These are phyloP conservation scores for Tylopilus intermedius DNA, from an alignment of 768 basidiomycete genomes.

Conservation along the genomic window DNA sequence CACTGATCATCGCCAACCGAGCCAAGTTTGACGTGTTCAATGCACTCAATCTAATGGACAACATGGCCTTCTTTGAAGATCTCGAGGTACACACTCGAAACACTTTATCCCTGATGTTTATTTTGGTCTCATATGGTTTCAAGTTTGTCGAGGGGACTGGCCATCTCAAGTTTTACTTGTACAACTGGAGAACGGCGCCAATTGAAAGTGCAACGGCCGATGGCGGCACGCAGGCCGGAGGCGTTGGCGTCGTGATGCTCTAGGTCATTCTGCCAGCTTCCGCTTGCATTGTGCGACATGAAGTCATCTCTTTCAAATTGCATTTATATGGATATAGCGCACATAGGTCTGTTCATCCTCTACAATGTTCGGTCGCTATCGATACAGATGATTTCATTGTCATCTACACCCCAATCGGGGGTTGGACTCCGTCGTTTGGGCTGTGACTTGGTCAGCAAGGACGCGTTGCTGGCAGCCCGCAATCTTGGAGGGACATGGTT, in stretches of 20 bases:
- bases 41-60: slow-evolving; percentile 93
- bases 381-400: slow-evolving; percentile 78
- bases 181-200: slow-evolving; percentile 87
- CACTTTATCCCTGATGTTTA: neutral
- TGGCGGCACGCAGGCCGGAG: slow-evolving; percentile 50
- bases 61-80: slow-evolving; percentile 72
- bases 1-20: slow-evolving; percentile 72
- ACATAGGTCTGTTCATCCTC: neutral
- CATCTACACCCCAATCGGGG: slow-evolving; percentile 83
- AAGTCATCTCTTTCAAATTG: too few species aligned
- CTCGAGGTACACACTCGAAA: slow-evolving; percentile 56
- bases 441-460: too few species aligned
- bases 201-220: slow-evolving; percentile 64
- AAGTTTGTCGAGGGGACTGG: slow-evolving; percentile 95
- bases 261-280: slow-evolving; percentile 30
- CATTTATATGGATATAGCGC: too few species aligned
- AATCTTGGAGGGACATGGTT: slow-evolving; percentile 35
- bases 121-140: slow-evolving; percentile 5
- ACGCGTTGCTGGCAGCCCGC: neutral
- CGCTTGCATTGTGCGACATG: too few species aligned
- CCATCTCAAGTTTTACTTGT: slow-evolving; percentile 84
- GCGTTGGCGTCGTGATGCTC: slow-evolving; percentile 93
- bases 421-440: slow-evolving; percentile 48
- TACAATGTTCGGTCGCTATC: slow-evolving; percentile 60
- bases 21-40: slow-evolving; percentile 97